Conservation (phyloP, 768 basidiomycete genomes). For the Dentipellis sp. region DNA sequence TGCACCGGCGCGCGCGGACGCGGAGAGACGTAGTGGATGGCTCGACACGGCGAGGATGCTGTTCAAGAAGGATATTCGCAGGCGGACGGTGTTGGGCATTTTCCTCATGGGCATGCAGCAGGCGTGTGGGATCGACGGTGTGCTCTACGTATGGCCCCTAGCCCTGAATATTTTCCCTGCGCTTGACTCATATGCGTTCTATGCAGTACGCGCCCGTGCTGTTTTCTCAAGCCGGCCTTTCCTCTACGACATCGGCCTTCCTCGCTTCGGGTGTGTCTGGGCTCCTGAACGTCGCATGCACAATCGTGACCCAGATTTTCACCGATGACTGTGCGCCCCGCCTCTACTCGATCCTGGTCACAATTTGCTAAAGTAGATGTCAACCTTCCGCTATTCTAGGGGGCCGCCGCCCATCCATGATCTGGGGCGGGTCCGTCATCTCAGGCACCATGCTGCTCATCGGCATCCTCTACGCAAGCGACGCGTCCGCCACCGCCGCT, state of each 20-base stretch:
- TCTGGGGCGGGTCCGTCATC: slow-evolving; percentile 34
- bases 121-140: slow-evolving; percentile 26
- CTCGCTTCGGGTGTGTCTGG: slow-evolving; percentile 42
- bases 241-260: slow-evolving; percentile 35
- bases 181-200: background rate
- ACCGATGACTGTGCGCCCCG: slow-evolving; percentile 28
- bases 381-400: slow-evolving; percentile 11
- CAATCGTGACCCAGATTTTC: slow-evolving; percentile 28
- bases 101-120: slow-evolving; percentile 38
- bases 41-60: slow-evolving; percentile 15
- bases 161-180: background rate
- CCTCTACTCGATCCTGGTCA: background rate
- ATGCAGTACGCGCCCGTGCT: slow-evolving; percentile 36
- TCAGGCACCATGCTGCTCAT: slow-evolving; percentile 31
- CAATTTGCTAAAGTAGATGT: slow-evolving; percentile 1
- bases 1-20: background rate
- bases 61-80: slow-evolving; percentile 20
- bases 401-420: slow-evolving; percentile 29
- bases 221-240: slow-evolving; percentile 43
- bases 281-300: slow-evolving; percentile 31
- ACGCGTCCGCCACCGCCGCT: slow-evolving; percentile 20
- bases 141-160: slow-evolving; percentile 20
- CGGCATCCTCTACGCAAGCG: slow-evolving; percentile 33
- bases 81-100: slow-evolving; percentile 29
- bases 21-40: background rate